phyloP scores from a whole-genome alignment of 2,329 filamentous ascomycete species.

The Botrytis cinerea region DNA sequence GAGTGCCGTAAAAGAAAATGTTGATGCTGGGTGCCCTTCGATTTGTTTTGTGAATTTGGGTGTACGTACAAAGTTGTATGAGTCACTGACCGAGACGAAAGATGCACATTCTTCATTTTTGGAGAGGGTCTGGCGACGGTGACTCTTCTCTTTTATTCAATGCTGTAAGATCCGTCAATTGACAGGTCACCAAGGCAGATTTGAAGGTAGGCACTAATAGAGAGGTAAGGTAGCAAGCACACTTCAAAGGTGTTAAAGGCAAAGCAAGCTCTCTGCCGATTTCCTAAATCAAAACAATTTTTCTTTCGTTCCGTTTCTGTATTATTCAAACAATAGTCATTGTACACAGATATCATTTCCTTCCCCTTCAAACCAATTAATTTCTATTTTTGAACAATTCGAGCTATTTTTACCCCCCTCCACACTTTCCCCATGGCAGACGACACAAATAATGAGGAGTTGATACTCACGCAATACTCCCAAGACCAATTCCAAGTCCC shows the following conservation, averaged over 20 bases:
- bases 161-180: neutral
- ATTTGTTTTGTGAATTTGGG: neutral
- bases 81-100: constrained; percentile 12
- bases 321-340: neutral
- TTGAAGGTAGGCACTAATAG: neutral
- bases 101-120: neutral
- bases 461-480: constrained; percentile 2
- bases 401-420: neutral
- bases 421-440: constrained; percentile 1
- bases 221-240: neutral
- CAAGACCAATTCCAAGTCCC: constrained; percentile 12
- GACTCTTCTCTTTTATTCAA: neutral
- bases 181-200: too few species aligned
- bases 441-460: neutral
- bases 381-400: neutral
- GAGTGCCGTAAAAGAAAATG: neutral
- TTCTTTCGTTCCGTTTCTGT: neutral
- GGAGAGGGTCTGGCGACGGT: neutral
- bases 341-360: neutral
- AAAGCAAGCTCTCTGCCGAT: neutral
- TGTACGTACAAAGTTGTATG: neutral
- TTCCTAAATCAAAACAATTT: neutral
- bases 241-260: neutral
- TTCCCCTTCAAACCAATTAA: neutral
- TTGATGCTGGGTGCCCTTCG: neutral